Percentiles rank a stretch among this genome's conserved stretches.
Conservation (phyloP, 306 rosid species). For the Benincasa hispida region DNA sequence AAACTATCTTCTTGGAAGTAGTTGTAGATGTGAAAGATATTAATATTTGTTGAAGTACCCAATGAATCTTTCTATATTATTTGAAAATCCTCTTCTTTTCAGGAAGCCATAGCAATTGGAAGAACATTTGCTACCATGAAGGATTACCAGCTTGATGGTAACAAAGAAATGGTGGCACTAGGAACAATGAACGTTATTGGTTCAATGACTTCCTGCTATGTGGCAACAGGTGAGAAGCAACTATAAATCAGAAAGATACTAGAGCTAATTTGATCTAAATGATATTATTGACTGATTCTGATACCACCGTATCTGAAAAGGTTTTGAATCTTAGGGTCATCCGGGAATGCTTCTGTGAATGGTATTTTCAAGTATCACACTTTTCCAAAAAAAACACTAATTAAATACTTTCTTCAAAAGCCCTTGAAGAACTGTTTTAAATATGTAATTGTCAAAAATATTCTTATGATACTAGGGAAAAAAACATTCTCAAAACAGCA, state of each 20-base stretch:
- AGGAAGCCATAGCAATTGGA: constrained; percentile 96
- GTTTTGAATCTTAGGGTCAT: neutral
- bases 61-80: neutral
- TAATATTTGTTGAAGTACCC: neutral
- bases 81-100: neutral
- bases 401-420: neutral
- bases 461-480: neutral
- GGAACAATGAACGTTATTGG: constrained; percentile 90
- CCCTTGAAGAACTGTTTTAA: neutral
- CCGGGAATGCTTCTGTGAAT: neutral
- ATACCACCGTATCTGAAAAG: neutral
- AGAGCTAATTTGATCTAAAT: neutral
- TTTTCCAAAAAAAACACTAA: neutral
- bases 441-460: neutral
- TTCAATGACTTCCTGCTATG: constrained; percentile 95
- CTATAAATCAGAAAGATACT: neutral
- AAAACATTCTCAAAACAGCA: neutral
- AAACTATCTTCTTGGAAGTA: constrained; percentile 6
- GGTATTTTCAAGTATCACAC: neutral
- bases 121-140: constrained; percentile 95
- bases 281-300: neutral
- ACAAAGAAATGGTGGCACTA: constrained; percentile 93
- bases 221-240: constrained; percentile 67
- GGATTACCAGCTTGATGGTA: constrained; percentile 89
- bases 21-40: neutral